Base-by-base conservation (phyloP, 2,329 filamentous ascomycete species). In the Colletotrichum cuscutae region DNA sequence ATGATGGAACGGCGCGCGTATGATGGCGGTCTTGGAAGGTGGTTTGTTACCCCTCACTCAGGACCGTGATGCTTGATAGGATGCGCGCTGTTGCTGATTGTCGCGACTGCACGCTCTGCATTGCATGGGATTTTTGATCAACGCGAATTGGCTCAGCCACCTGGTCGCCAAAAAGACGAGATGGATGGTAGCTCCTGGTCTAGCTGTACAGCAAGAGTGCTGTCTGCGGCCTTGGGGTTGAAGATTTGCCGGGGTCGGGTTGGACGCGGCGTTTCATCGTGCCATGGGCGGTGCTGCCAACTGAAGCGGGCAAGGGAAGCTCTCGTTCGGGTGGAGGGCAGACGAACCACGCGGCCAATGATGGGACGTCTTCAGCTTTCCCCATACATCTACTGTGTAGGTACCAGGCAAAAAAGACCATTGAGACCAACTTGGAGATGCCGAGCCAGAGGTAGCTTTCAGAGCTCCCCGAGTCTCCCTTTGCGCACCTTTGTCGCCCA, bases 31-130 rank as follows among this genome's bases (percentile, higher is more conserved):
- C 42, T 69, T 68, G 69, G 66, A 70, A 72, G 46, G 56, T 42
- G 53, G 53, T 62, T 62, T 53, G 28, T 71, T 73, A 73, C 70
- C 70, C 70, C 70, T 72, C 70, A 70, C 32, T 28, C 35, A 28
- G 37, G 35, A 57, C 56, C 22, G 6, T 49, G n/a, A 66, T 30
- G 26, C 42, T 59, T 65, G 67, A 73, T 53, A 65, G 62, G 62
- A 35, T 72, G 37, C 60, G 58, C 22, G 53, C 22, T 24, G 30
- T 32, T 52, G 57, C 42, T 26, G 11, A 30, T 24, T 52, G 37
- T 28, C 49, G 32, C 46, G 42, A 46, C 59, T n/a, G 61, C 22
- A 69, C 56, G 22, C 61, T 35, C 32, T 68, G 68, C 59, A 64
- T 64, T 72, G 59, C 54, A 69, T 52, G 22, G 22, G 28, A 1